Percentiles rank a stretch among this genome's conserved stretches.
These are phyloP conservation scores for Fusarium sambucinum DNA, from an alignment of 2,329 filamentous ascomycete species.

Conservation along the genomic window DNA sequence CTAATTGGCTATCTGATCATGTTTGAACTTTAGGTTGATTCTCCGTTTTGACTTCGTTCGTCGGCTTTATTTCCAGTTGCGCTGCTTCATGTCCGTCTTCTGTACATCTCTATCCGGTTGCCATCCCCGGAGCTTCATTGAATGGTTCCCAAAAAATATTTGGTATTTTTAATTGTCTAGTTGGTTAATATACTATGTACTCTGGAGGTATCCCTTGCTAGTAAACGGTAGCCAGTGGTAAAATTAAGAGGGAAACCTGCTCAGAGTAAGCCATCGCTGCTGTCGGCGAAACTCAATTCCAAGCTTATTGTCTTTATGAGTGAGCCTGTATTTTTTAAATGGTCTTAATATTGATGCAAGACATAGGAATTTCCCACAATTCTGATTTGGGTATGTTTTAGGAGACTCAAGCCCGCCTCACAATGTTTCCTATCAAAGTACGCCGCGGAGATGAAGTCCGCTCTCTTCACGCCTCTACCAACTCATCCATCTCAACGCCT, in stretches of 20 bases:
- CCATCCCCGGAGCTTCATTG: constrained; percentile 5
- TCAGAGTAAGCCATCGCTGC: not conserved
- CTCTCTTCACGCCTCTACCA: constrained; percentile 1
- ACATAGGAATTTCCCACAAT: not conserved
- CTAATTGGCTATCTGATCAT: not conserved
- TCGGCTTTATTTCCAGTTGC: not conserved
- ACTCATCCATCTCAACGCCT: constrained; percentile 13
- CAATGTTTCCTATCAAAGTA: constrained; percentile 6
- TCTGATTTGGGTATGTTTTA: not conserved
- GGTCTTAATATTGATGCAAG: not conserved
- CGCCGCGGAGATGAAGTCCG: constrained; percentile 45
- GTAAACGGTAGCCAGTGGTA: not conserved
- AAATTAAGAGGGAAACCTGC: not conserved
- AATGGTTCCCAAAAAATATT: not conserved
- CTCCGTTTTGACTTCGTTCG: not conserved
- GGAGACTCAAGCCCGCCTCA: not conserved
- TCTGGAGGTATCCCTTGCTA: not conserved
- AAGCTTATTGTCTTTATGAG: not conserved
- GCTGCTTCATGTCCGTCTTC: constrained; percentile 23
- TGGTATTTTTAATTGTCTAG: not conserved
- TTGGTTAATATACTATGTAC: not conserved
- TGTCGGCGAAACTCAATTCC: not conserved
- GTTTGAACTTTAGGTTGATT: not conserved
- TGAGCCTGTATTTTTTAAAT: not conserved
- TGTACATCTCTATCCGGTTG: not conserved